Conservation (phyloP, 108 stramenopile genomes). For the Mediolabrus comicus region DNA sequence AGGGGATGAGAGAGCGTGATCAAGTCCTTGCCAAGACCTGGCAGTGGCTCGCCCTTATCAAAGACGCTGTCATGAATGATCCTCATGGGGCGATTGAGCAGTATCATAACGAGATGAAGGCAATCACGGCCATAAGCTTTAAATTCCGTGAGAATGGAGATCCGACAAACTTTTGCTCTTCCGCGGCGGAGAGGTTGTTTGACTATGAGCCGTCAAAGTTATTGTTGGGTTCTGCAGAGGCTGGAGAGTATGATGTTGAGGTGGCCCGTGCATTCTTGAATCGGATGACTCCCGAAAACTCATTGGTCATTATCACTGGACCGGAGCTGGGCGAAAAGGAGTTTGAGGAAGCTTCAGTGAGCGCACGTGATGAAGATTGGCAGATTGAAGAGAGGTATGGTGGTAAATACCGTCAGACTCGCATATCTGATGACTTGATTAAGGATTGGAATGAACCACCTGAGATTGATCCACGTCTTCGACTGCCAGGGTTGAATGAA, state of each 20-base stretch:
- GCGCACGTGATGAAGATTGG: slow-evolving; percentile 43
- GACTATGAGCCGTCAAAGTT: slow-evolving; percentile 61
- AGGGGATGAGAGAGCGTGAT: slow-evolving; percentile 71
- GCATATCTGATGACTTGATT: slow-evolving; percentile 49
- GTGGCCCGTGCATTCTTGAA: slow-evolving; percentile 73
- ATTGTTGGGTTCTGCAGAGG: slow-evolving; percentile 48
- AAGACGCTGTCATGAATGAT: slow-evolving; percentile 48
- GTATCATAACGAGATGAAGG: slow-evolving; percentile 78
- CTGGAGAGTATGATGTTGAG: slow-evolving; percentile 57
- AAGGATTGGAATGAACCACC: slow-evolving; percentile 63
- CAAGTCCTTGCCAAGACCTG: slow-evolving; percentile 72
- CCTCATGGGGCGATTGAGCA: slow-evolving; percentile 50
- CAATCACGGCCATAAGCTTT: slow-evolving; percentile 65
- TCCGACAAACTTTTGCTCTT: slow-evolving; percentile 79
- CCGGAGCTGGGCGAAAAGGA: slow-evolving; percentile 57
- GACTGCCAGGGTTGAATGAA: slow-evolving; percentile 74
- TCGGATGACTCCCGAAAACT: slow-evolving; percentile 70
- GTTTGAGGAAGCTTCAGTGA: slow-evolving; percentile 18
- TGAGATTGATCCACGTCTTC: slow-evolving; percentile 54
- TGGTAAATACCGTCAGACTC: slow-evolving; percentile 67
- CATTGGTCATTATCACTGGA: slow-evolving; percentile 60
- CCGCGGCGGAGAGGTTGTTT: slow-evolving; percentile 72
- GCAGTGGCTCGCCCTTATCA: slow-evolving; percentile 80
- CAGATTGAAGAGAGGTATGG: slow-evolving; percentile 88
- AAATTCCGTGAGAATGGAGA: slow-evolving; percentile 82